Evolutionary conservation across 768 basidiomycete species (phyloP), one percentile per base, ranked within the genome.

Genomic region (Tricholoma flavovirens): DNA sequence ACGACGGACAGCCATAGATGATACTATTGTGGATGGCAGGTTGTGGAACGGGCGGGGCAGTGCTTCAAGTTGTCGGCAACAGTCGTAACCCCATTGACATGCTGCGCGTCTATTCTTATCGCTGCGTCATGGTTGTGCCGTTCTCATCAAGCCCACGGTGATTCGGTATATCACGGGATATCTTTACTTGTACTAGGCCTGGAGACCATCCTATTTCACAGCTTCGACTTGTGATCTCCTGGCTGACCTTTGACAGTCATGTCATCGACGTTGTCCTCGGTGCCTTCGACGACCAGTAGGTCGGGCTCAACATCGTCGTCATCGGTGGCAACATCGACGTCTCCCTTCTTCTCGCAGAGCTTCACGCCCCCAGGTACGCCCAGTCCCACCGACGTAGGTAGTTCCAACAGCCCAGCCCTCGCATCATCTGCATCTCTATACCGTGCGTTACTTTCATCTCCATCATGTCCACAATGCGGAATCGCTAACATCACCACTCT

Each of bases 381-480:
- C 8, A 49, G 2, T 30, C 12, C 15, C 26, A 17, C 46, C 15
- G 42, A 29, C 5, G 49, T 51, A 10, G 54, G 52, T n/a, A 46
- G 48, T 24, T 21, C 46, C 21, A 38, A 24, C 21, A 56, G 49
- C 21, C 38, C 51, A 26, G 24, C 69, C 4, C 8, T 53, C 5
- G 52, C 52, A n/a, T 43, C 52, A 17, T 53, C 52, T 17, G 52
- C 72, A 14, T 67, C 68, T 3, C 58, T 73, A 38, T 73, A 73
- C 51, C 64, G 72, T 72, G 59, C 50, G 70, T 29, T 24, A 19
- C n/a, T 19, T 2, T 17, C 36, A 32, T 4, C 12, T n/a, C 5
- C 49, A 29, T 14, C 14, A 29, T 56, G 49, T 9, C 46, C 24
- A 8, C 12, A 49, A 53, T 40, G 6, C 36, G 26, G 62, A 26